Conservation (phyloP, 2,329 filamentous ascomycete species). For the Trichoderma aggressivum region DNA sequence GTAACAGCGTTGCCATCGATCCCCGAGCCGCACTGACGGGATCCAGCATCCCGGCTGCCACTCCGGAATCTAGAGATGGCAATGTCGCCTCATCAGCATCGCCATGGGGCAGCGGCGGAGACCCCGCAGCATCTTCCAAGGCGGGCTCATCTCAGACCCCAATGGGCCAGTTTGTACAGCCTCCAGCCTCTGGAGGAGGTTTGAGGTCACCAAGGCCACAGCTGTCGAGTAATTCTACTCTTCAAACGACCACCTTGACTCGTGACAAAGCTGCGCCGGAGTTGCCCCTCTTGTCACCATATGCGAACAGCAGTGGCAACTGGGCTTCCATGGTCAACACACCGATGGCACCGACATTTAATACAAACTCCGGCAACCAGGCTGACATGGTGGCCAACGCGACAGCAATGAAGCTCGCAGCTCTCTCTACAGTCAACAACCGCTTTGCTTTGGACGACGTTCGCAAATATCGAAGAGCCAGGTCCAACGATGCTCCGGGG, state of each 20-base stretch:
- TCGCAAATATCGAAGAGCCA: slow-evolving; percentile 87
- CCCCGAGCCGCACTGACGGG: slow-evolving; percentile 71
- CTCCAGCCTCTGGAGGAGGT: slow-evolving; percentile 65
- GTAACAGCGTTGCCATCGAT: slow-evolving; percentile 81
- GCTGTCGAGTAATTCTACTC: slow-evolving; percentile 62
- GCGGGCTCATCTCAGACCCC: slow-evolving; percentile 72
- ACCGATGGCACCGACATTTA: slow-evolving; percentile 88
- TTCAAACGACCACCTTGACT: slow-evolving; percentile 81
- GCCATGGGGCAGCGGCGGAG: slow-evolving; percentile 67
- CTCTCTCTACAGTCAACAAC: slow-evolving; percentile 96
- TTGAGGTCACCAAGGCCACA: slow-evolving; percentile 78
- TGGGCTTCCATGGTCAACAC: slow-evolving; percentile 99
- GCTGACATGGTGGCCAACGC: slow-evolving; percentile 98
- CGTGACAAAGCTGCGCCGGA: slow-evolving; percentile 64
- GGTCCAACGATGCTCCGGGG: slow-evolving; percentile 78
- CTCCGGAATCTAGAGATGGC: slow-evolving; percentile 33
- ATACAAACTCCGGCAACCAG: slow-evolving; percentile 60
- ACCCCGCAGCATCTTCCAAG: slow-evolving; percentile 58
- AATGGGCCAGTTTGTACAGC: slow-evolving; percentile 95
- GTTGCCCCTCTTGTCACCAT: slow-evolving; percentile 82
- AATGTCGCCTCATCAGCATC: slow-evolving; percentile 47
- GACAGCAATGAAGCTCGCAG: slow-evolving; percentile 97
- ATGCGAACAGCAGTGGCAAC: slow-evolving; percentile 68
- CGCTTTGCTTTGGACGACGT: slow-evolving; percentile 95
- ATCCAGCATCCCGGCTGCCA: slow-evolving; percentile 67